phyloP scores from a whole-genome alignment of 345 rosid genomes.

The Limnanthes douglasii region DNA sequence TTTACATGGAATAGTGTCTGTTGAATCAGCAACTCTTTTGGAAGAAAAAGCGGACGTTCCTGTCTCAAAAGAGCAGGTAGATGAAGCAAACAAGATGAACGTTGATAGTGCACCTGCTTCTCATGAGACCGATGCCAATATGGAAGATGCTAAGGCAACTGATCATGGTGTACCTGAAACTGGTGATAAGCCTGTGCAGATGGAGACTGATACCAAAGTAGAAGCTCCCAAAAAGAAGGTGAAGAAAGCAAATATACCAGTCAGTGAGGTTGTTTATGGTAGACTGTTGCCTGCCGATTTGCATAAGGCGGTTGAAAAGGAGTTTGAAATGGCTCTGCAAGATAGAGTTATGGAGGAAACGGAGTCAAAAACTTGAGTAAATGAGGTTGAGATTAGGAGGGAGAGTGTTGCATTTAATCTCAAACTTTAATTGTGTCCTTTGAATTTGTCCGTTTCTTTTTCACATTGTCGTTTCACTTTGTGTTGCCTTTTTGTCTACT shows the following conservation, averaged over 20 bases:
- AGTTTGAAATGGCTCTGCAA: conserved; percentile 97
- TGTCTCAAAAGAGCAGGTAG: conserved; percentile 36
- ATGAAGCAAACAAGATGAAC: conserved; percentile 58
- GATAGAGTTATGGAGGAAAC: conserved; percentile 99
- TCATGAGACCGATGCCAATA: conserved; percentile 52
- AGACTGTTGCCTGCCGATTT: conserved; percentile 51
- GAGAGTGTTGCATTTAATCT: no score
- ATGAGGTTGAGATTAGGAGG: no score
- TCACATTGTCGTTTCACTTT: no score
- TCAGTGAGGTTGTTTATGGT: conserved; percentile 67
- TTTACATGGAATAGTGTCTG: conserved; percentile 70
- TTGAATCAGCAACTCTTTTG: conserved; percentile 79
- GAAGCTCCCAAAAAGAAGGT: conserved; percentile 91
- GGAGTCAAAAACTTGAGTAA: no score
- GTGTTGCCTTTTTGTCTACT: no score
- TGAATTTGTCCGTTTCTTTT: no score
- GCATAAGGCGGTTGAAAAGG: conserved; percentile 84
- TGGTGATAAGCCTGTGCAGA: conserved; percentile 56
- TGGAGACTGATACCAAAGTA: conserved; percentile 76
- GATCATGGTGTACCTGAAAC: conserved; percentile 72
- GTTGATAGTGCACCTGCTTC: conserved; percentile 43
- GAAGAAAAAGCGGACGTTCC: conserved; percentile 89
- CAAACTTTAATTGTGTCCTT: no score
- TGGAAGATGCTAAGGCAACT: conserved; percentile 68
- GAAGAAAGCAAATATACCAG: conserved; percentile 69